Evolutionary conservation across 129 eudicot genomes (phyloP), one percentile per base, ranked within the genome.

Genomic region (Tanacetum coccineum): DNA sequence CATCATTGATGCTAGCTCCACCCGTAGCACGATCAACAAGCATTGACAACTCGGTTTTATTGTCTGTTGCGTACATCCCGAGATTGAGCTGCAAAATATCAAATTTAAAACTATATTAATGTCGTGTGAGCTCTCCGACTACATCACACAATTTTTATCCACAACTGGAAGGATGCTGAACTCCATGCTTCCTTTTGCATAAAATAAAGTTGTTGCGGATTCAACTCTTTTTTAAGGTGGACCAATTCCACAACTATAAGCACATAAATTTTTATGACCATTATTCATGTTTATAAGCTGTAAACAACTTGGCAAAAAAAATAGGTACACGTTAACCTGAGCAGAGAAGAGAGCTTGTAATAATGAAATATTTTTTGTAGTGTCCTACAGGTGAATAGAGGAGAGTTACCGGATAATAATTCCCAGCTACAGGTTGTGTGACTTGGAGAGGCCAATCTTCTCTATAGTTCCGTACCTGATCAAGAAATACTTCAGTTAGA

Each of bases 21-120:
- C 98, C 98, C 9, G 85, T 81, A 13, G 98, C 95, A 55, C 95
- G 96, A 64, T 92, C 98, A 74, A 92, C 96, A 79, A 92, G 80
- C 57, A 92, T 79, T 20, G 96, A 88, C 76, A 88, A 77, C 72
- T 92, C 98, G 7, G 84, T 58, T 70, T 76, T 80, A 63, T 79
- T 77, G 73, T 92, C 95, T 18, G 62, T 78, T 22, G 76, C 70
- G 81, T 60, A 88, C 22, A 92, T 86, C 51, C 98, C 98, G 59
- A 88, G 96, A 82, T 88, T 92, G 13, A 92, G 56, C 98, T 91
- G 48, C 80, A 66, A 67, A 79, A 76, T 22, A 45, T 48, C 4
- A 46, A 47, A 13, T 46, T 48, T 47, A 15, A 45, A 25, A 45
- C 42, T 36, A 36, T 36, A 36, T 36, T 36, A 36, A 36, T 36